Evolutionary conservation across 2,329 filamentous ascomycete species (phyloP), one percentile per base, ranked within the genome.

Genomic region (Microdochium bolleyi): DNA sequence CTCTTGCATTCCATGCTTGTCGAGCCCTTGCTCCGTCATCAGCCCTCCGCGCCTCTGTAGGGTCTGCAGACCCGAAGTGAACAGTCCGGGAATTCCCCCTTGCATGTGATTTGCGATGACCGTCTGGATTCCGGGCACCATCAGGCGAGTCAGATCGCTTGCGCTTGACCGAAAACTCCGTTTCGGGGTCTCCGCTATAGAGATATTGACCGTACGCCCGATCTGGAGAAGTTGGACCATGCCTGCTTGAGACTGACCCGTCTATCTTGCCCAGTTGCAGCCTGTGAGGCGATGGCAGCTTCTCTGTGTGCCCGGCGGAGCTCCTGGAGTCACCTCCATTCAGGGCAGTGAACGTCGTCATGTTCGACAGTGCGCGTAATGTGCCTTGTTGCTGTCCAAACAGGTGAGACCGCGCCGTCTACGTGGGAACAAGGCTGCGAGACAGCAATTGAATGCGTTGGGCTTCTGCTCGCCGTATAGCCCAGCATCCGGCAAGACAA

Each of bases 61-160:
- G 3, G 65, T 63, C 25, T 2, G 61, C 58, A 1, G 64, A 65
- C 50, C 49, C 49, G 22, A 30, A 38, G 16, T 41, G 19, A 51
- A 21, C 71, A 65, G 54, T 67, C 69, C 41, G 68, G 60, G 24
- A 65, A 62, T 58, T 72, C 77, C 48, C 73, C 76, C 55, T 74
- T 77, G 59, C 67, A 46, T 48, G 50, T 25, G 54, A 22, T 71
- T 57, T 76, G 73, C 56, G 78, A 78, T n/a, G 80, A 71, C 57
- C 75, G 73, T 27, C 70, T 77, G 55, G 78, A 79, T n/a, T 72
- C 13, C 41, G 16, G 41, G 13, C 41, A 22, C 14, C 9, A 10
- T 46, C 41, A 13, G 41, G 41, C 9, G 41, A 46, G 10, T 3
- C 10, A 22, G 41, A 46, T 21, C 41, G 41, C 21, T 46, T 46